These are phyloP conservation scores for Anthoceros angustus DNA, from an alignment of 225 moss, liverwort and hornwort species.

Conservation along the genomic window DNA sequence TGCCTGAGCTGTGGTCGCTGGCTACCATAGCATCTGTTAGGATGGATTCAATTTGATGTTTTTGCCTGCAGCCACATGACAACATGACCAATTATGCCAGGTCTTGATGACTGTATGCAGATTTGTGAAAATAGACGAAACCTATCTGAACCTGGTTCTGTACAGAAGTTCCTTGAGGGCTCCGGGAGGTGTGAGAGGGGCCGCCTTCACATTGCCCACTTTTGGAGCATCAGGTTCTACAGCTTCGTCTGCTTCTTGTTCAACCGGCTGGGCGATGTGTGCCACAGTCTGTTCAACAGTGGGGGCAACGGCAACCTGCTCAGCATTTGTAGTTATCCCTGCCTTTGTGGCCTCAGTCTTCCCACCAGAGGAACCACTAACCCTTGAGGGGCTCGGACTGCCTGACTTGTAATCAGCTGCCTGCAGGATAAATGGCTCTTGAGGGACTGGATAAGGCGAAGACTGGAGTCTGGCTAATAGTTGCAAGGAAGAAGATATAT, in stretches of 20 bases:
- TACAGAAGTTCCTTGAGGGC: neutral
- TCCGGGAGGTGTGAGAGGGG: neutral
- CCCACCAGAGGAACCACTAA: neutral
- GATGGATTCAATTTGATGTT: neutral
- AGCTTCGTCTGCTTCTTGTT: neutral
- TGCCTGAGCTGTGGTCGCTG: neutral
- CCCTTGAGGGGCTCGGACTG: too few relatives aligned
- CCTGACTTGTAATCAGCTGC: too few relatives aligned
- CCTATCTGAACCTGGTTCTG: neutral
- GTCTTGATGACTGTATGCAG: too few relatives aligned
- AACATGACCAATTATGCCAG: neutral
- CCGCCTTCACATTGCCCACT: neutral
- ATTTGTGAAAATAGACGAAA: neutral
- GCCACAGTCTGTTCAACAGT: neutral
- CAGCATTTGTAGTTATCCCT: neutral
- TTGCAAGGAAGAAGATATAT: too few relatives aligned
- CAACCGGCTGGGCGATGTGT: neutral
- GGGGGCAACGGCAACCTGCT: neutral
- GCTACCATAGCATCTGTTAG: neutral
- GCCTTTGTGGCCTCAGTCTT: neutral
- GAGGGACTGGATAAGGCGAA: too few relatives aligned
- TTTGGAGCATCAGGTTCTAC: neutral
- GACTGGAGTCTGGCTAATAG: too few relatives aligned
- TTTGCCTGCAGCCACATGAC: neutral
- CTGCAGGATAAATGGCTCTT: too few relatives aligned